These are phyloP conservation scores for Fusarium oligoseptatum DNA, from an alignment of 2,329 filamentous ascomycete genomes.

Conservation along the genomic window DNA sequence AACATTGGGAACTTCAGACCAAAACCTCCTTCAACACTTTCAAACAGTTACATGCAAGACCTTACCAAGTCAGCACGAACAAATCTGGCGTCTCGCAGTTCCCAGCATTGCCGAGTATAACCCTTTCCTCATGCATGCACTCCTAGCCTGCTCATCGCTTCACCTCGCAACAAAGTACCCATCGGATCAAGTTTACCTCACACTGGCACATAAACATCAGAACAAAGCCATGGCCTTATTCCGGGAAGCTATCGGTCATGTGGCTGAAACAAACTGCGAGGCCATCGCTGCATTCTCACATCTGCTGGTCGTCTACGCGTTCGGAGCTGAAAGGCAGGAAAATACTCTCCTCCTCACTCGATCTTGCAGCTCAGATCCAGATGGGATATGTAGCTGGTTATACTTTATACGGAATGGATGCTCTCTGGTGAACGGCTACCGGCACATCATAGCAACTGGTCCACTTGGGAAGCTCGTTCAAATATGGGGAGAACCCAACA, in stretches of 20 bases:
- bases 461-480: not conserved
- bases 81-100: not conserved
- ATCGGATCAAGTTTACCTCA: not conserved
- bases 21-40: constrained; percentile 4
- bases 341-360: not conserved
- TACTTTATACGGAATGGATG: constrained; percentile 24
- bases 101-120: constrained; percentile 2
- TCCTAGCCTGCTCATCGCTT: constrained; percentile 21
- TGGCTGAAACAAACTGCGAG: constrained; percentile 8
- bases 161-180: constrained; percentile 13
- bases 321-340: constrained; percentile 6
- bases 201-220: constrained; percentile 8
- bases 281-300: constrained; percentile 15
- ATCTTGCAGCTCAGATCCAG: not conserved
- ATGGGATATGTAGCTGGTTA: constrained; percentile 7
- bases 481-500: constrained; percentile 9
- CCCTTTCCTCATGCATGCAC: constrained; percentile 12
- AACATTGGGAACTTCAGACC: not conserved
- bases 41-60: constrained; percentile 4
- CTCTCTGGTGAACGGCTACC: constrained; percentile 8
- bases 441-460: constrained; percentile 12
- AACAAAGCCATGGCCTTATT: constrained; percentile 15
- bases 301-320: constrained; percentile 16
- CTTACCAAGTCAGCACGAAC: constrained; percentile 2
- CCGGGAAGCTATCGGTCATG: constrained; percentile 3